Evolutionary conservation across 169 alveolate genomes (phyloP).

Genomic region (Plasmodium sp.): DNA sequence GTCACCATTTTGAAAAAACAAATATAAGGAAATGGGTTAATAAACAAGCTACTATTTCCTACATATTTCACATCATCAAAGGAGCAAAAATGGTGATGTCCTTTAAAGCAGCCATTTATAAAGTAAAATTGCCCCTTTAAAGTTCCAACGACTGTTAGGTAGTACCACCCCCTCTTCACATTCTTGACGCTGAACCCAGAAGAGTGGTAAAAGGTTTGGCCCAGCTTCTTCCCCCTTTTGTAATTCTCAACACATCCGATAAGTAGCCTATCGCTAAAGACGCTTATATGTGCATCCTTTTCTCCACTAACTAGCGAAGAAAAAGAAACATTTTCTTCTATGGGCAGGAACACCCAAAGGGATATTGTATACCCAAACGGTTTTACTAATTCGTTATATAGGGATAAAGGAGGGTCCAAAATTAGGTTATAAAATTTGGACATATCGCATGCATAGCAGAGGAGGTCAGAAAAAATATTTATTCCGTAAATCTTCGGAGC

Average conservation of each 20-base stretch:
- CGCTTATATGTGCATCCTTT: slow-evolving; percentile 38
- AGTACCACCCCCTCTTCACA: slow-evolving; percentile 62
- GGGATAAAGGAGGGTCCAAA: slow-evolving; percentile 35
- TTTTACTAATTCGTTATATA: slow-evolving; percentile 38
- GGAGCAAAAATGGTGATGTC: slow-evolving; percentile 62
- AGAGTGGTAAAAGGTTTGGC: slow-evolving; percentile 13
- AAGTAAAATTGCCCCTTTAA: slow-evolving; percentile 59
- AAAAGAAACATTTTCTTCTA: slow-evolving; percentile 47
- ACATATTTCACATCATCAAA: slow-evolving; percentile 65
- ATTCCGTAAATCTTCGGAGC: slow-evolving; percentile 51
- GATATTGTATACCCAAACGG: slow-evolving; percentile 38
- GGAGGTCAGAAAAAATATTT: slow-evolving; percentile 24
- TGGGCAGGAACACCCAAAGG: slow-evolving; percentile 54
- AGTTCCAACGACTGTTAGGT: slow-evolving; percentile 50
- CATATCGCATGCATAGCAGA: slow-evolving; percentile 39
- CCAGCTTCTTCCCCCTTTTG: neutral
- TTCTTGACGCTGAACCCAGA: slow-evolving; percentile 55
- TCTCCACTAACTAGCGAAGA: slow-evolving; percentile 46
- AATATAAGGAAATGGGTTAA: slow-evolving; percentile 40
- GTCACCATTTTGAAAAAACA: slow-evolving; percentile 22
- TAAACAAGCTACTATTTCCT: slow-evolving; percentile 55
- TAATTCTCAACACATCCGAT: slow-evolving; percentile 52
- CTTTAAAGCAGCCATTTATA: slow-evolving; percentile 54
- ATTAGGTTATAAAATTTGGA: slow-evolving; percentile 45
- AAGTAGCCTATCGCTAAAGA: slow-evolving; percentile 41